Conservation (phyloP, 2,329 filamentous ascomycete genomes). For the Leptographium flavum region DNA sequence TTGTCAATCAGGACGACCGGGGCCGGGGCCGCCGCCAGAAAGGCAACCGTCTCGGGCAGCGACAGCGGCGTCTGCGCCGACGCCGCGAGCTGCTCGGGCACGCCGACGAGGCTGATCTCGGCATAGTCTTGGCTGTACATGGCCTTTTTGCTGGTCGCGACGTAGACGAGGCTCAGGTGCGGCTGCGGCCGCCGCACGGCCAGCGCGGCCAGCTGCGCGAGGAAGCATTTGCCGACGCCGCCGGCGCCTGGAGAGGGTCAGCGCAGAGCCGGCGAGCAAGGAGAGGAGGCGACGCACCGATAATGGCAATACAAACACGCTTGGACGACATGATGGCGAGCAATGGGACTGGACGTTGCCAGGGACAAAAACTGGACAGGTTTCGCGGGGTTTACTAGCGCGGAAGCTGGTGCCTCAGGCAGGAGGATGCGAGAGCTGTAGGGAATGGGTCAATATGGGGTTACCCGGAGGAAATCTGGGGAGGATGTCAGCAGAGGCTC, state of each 20-base stretch:
- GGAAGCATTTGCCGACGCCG: conserved; percentile 84
- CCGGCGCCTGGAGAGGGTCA: conserved; percentile 53
- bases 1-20: conserved; percentile 86
- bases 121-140: conserved; percentile 62
- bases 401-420: no score
- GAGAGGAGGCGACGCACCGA: not conserved
- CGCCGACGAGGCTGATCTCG: conserved; percentile 27
- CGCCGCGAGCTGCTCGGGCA: conserved; percentile 45
- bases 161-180: conserved; percentile 66
- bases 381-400: no score
- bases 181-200: conserved; percentile 51
- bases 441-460: no score
- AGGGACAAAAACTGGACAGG: no score
- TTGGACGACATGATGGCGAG: conserved; percentile 25
- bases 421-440: no score
- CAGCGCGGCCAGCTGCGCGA: conserved; percentile 62
- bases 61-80: conserved; percentile 51
- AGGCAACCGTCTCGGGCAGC: conserved; percentile 58
- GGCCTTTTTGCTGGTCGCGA: conserved; percentile 74
- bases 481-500: no score
- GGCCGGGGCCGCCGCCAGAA: conserved; percentile 62
- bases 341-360: no score
- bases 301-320: conserved; percentile 32
- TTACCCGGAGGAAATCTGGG: no score
- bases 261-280: not conserved